A percentile compares a stretch with the other conserved stretches of the same genome.
Conservation (phyloP, 78 protist species). For the Chrysochromulina parva region DNA sequence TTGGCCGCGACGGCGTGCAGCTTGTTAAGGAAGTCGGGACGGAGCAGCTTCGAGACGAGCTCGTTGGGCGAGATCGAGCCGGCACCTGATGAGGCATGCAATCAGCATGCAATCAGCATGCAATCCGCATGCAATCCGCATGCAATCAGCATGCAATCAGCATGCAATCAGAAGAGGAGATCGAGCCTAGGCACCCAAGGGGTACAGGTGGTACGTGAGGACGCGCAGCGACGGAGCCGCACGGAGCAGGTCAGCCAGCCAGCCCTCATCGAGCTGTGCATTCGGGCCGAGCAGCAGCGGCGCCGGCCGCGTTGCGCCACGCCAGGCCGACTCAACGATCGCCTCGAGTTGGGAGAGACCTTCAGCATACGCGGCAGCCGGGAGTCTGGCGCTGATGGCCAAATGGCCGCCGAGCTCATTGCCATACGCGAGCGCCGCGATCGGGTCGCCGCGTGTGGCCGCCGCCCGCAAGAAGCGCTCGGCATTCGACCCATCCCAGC, state of each 20-base stretch:
- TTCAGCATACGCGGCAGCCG: too few species aligned
- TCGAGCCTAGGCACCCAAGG: background rate
- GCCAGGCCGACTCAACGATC: too few species aligned
- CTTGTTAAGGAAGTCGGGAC: background rate
- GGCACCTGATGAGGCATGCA: too few species aligned
- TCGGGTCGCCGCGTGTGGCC: background rate
- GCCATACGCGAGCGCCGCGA: background rate
- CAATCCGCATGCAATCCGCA: too few species aligned
- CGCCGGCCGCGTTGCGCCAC: too few species aligned
- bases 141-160: too few species aligned
- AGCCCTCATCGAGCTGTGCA: background rate
- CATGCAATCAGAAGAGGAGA: too few species aligned
- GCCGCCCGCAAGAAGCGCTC: background rate
- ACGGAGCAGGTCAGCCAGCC: background rate
- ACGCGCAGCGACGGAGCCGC: background rate
- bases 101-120: too few species aligned
- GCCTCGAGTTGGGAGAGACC: too few species aligned
- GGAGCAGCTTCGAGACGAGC: background rate
- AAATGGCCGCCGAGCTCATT: background rate
- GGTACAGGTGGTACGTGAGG: background rate
- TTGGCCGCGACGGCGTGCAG: background rate
- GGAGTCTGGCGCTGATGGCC: too few species aligned
- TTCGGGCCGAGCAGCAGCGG: background rate
- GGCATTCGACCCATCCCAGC: background rate
- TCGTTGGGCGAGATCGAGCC: too few species aligned